Evolutionary conservation across 2,329 filamentous ascomycete species (phyloP), one percentile per base, ranked within the genome.

Genomic region (Decorospora gaudefroyi): DNA sequence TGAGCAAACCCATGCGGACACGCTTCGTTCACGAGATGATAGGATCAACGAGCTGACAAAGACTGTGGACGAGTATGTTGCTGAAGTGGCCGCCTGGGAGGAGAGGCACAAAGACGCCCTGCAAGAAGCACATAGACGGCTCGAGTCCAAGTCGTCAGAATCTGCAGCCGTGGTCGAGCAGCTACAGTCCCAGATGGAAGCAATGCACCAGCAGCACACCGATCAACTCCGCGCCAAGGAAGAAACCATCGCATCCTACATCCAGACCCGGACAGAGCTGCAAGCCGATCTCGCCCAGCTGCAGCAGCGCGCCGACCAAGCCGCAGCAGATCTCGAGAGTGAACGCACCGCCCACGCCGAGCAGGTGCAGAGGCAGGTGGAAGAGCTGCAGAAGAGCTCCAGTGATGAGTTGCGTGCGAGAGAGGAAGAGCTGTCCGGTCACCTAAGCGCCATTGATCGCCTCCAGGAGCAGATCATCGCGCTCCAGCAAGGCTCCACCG

Each of bases 401-500:
- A 54, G 59, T 6, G 49, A 55, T 9, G 59, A 56, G 6, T 28
- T 68, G 22, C 57, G 45, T 2, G 42, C 42, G 5, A 68, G 65
- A 27, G 62, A 69, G 29, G 42, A 57, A 6, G 66, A 69, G 29
- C 49, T 68, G 13, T 51, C 61, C 11, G 27, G 57, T 25, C 64
- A 67, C 32, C 51, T 69, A 23, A 56, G 61, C 16, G 61, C 61
- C 3, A 65, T 69, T 11, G 57, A 65, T n/a, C 49, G 51, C 8
- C 56, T 70, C 4, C 67, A 70, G 37, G 59, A 61, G 17, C 58
- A 69, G 42, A 63, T 70, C 28, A 51, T 57, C 16, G 40, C 56
- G 9, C 49, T 70, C 3, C 59, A 70, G 29, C 65, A 70, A 39
- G 66, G 64, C 5, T 61, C 63, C 11, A 68, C 61, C 5, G 65